Percentiles rank a stretch among this genome's conserved stretches.
Evolutionary conservation across 768 basidiomycete species (phyloP).

Genomic region (Tylopilus rubrobrunneus): DNA sequence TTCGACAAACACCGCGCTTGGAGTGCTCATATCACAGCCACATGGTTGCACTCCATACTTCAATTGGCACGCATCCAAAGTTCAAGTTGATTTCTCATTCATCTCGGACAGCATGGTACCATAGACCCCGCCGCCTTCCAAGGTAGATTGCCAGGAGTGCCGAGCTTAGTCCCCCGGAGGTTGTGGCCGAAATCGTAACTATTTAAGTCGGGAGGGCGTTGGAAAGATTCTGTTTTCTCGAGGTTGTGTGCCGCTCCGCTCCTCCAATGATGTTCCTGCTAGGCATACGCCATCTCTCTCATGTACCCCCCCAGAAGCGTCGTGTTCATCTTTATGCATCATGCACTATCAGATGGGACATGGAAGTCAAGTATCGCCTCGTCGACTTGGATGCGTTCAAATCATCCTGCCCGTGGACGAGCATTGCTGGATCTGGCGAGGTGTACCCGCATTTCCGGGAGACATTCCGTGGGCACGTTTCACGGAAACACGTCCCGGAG

Average conservation of each 20-base stretch:
- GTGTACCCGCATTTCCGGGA: not conserved
- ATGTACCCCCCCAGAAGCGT: too few species aligned
- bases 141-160: not conserved
- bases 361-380: too few species aligned
- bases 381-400: too few species aligned
- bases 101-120: not conserved
- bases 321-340: too few species aligned
- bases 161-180: not conserved
- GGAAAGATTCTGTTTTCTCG: not conserved
- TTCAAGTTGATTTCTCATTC: too few species aligned
- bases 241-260: not conserved
- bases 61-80: not conserved
- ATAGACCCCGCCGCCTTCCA: not conserved
- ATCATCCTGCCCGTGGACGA: too few species aligned
- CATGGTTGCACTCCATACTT: not conserved
- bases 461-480: not conserved
- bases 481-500: not conserved
- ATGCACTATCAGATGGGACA: not conserved
- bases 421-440: not conserved
- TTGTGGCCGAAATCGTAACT: not conserved
- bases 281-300: too few species aligned
- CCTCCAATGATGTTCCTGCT: not conserved
- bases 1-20: too few species aligned
- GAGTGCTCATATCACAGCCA: too few species aligned
- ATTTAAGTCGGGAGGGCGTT: not conserved